Evolutionary conservation across 441 rosid genomes (phyloP), one percentile per base, ranked within the genome.

Genomic region (Adansonia grandidieri): DNA sequence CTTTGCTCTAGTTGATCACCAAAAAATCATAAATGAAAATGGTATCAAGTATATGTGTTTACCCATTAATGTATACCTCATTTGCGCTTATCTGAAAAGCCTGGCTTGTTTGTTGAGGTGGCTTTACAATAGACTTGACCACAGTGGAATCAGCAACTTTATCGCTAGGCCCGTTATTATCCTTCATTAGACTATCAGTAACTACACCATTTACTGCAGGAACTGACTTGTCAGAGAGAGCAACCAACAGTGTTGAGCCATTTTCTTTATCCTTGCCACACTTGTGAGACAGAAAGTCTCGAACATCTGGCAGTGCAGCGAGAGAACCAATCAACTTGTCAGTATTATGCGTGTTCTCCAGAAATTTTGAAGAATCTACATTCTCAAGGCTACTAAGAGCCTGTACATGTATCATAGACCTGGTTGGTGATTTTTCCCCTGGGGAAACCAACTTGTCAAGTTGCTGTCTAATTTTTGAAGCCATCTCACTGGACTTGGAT

Each of bases 61-160:
- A 54, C 76, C 64, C 1, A 17, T 56, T 42, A 80, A 44, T 32
- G 53, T 77, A 54, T 79, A 91, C 98, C 97, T 93, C 97, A 79
- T 89, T 89, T 19, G 97, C 96, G 71, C 88, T 94, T 91, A 92
- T 96, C 81, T 86, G 89, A 85, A 94, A 96, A 79, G 88, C 89
- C 69, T 74, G 78, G 73, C 86, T 92, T 76, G 80, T 90, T 76
- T 64, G 85, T 19, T 77, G 73, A 73, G 84, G 82, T 47, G 70
- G 73, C 62, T 85, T 79, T 54, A 50, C 70, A 79, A 68, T 78
- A 76, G 87, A 76, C 78, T 80, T 88, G 9, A 56, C 19, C 74
- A 75, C 81, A 66, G 84, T 62, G 75, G 81, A 24, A 86, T 80
- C 85, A 42, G 74, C 57, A 5, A 85, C 70, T 77, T 81, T 84